A percentile compares a stretch with the other conserved stretches of the same genome.
phyloP scores from a whole-genome alignment of 345 rosid species.

The Citrus unshiu region DNA sequence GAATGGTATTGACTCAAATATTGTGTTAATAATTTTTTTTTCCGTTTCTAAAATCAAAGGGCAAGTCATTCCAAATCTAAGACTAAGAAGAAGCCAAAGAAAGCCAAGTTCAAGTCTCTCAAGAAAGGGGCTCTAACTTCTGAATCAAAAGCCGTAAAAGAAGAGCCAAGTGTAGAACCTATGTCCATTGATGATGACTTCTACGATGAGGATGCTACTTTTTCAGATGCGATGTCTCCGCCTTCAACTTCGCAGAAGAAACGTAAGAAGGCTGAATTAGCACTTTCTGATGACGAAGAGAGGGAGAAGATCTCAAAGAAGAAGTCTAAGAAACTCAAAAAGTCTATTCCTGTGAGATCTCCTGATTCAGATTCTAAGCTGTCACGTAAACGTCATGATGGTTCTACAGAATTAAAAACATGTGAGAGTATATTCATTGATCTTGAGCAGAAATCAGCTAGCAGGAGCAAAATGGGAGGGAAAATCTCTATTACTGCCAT shows the following conservation, averaged over 20 bases:
- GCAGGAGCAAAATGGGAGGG: conserved; percentile 75
- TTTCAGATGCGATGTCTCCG: conserved; percentile 48
- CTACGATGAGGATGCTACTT: conserved; percentile 43
- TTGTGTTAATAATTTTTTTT: neutral
- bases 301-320: conserved; percentile 55
- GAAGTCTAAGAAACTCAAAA: conserved; percentile 76
- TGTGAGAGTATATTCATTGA: conserved; percentile 41
- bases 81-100: conserved; percentile 87
- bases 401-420: conserved; percentile 33
- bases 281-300: conserved; percentile 41
- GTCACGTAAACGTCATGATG: conserved; percentile 44
- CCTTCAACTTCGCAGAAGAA: conserved; percentile 44
- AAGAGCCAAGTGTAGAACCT: conserved; percentile 41
- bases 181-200: conserved; percentile 42
- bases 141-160: conserved; percentile 53
- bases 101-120: conserved; percentile 87
- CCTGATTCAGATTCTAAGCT: conserved; percentile 37
- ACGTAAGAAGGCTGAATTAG: conserved; percentile 57
- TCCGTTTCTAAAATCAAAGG: conserved; percentile 48
- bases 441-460: conserved; percentile 54
- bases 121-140: conserved; percentile 80
- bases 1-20: neutral
- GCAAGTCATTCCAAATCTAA: conserved; percentile 51
- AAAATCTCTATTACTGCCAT: conserved; percentile 70
- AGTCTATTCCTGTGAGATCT: conserved; percentile 31